These are phyloP conservation scores for Xylariaceae sp. DNA, from an alignment of 2,329 filamentous ascomycete genomes.

Conservation along the genomic window DNA sequence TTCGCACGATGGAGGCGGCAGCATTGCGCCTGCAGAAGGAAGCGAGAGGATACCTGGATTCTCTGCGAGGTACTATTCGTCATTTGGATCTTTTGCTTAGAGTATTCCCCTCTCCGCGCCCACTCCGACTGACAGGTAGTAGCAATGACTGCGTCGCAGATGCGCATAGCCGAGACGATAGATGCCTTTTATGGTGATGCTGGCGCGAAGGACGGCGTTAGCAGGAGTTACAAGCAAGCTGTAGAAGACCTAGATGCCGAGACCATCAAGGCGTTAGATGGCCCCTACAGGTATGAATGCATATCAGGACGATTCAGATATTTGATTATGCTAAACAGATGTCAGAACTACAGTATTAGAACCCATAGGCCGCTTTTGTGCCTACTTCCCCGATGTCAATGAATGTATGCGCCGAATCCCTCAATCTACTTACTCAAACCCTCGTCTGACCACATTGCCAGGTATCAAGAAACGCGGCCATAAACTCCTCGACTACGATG, in stretches of 20 bases:
- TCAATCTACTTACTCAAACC: neutral
- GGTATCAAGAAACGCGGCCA: conserved; percentile 97
- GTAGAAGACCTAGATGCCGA: conserved; percentile 97
- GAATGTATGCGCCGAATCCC: conserved; percentile 58
- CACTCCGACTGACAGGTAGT: conserved; percentile 6
- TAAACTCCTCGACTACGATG: conserved; percentile 97
- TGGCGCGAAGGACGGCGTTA: conserved; percentile 90
- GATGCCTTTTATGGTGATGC: conserved; percentile 98
- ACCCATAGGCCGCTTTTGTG: conserved; percentile 91
- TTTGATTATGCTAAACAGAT: neutral
- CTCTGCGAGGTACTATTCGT: conserved; percentile 64
- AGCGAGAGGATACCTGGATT: conserved; percentile 96
- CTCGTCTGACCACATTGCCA: conserved; percentile 32
- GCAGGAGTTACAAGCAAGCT: conserved; percentile 94
- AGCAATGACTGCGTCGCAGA: conserved; percentile 92
- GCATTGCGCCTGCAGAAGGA: conserved; percentile 91
- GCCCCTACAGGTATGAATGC: conserved; percentile 68
- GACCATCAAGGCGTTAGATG: conserved; percentile 96
- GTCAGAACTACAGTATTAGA: conserved; percentile 82
- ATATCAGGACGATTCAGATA: neutral
- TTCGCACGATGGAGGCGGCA: conserved; percentile 94
- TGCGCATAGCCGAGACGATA: conserved; percentile 98
- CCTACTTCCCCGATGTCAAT: conserved; percentile 98
- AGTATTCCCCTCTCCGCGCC: conserved; percentile 44
- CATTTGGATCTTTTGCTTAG: neutral